Percentiles rank a stretch among this genome's conserved stretches.
Evolutionary conservation across 1,284 basidiomycete genomes (phyloP).

Genomic region (Salmacisia buchloeana): DNA sequence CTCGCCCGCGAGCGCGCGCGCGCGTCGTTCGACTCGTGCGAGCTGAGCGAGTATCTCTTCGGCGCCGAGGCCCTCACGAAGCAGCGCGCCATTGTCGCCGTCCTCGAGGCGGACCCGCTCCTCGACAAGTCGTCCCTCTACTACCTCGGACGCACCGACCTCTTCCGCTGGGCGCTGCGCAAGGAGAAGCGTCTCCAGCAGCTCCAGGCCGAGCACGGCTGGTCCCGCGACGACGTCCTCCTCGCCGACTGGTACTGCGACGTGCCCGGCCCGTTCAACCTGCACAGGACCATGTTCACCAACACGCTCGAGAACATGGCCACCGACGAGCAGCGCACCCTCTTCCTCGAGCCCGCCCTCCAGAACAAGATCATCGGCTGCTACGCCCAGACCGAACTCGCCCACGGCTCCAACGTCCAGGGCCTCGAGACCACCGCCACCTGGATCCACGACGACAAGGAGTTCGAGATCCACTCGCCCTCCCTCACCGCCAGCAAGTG

Average conservation of each 20-base stretch:
- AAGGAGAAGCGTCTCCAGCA: constrained; percentile 51
- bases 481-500: constrained; percentile 38
- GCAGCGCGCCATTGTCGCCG: constrained; percentile 55
- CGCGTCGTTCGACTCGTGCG: constrained; percentile 38
- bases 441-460: constrained; percentile 30
- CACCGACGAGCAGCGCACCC: constrained; percentile 38
- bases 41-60: constrained; percentile 40
- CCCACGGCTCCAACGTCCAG: constrained; percentile 43
- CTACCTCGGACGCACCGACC: constrained; percentile 48
- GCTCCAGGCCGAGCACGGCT: constrained; percentile 52
- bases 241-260: constrained; percentile 39
- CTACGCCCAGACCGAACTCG: constrained; percentile 44
- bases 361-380: constrained; percentile 41
- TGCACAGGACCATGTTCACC: constrained; percentile 23
- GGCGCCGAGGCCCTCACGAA: constrained; percentile 44
- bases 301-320: constrained; percentile 43
- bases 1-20: constrained; percentile 37
- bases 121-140: constrained; percentile 65
- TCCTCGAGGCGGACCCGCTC: constrained; percentile 59
- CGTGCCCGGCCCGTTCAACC: constrained; percentile 32
- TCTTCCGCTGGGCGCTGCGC: constrained; percentile 44
- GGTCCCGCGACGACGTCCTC: constrained; percentile 22
- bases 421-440: constrained; percentile 41
- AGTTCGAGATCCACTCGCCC: constrained; percentile 37
- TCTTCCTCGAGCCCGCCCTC: constrained; percentile 35